Evolutionary conservation across 75 land plant species (phyloP).

Genomic region (Picea sitchensis): DNA sequence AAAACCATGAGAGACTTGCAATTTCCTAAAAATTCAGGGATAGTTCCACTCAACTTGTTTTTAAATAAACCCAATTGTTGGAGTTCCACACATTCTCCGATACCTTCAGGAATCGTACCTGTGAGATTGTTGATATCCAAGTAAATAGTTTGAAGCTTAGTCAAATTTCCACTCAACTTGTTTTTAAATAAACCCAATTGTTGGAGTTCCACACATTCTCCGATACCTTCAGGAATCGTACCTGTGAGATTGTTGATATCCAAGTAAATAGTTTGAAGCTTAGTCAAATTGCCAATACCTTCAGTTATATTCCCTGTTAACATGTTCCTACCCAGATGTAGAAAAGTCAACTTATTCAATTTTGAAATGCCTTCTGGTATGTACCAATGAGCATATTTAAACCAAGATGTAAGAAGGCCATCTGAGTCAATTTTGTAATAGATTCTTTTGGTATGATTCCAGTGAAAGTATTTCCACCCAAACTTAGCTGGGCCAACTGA

Average conservation of each 20-base stretch:
- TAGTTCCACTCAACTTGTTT: too few species aligned
- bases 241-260: constrained; percentile 27
- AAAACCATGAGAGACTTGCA: too few species aligned
- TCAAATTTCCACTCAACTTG: constrained; percentile 19
- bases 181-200: constrained; percentile 11
- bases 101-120: constrained; percentile 21
- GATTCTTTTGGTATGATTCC: not conserved
- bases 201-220: too few species aligned
- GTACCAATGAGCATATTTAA: constrained; percentile 22
- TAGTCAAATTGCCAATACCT: constrained; percentile 25
- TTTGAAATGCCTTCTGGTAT: constrained; percentile 25
- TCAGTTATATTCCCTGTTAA: constrained; percentile 41
- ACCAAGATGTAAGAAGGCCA: not conserved
- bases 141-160: constrained; percentile 9
- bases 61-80: too few species aligned
- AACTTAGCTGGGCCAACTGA: not conserved
- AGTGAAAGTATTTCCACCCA: not conserved
- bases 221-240: constrained; percentile 22
- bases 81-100: not conserved
- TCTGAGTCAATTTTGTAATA: not conserved
- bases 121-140: constrained; percentile 20
- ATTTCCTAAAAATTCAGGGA: too few species aligned
- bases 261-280: constrained; percentile 13
- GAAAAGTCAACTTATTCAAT: constrained; percentile 14
- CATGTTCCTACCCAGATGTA: constrained; percentile 22